These are phyloP conservation scores for Spergularia bocconei DNA, from an alignment of 148 eudicot species.

Conservation along the genomic window DNA sequence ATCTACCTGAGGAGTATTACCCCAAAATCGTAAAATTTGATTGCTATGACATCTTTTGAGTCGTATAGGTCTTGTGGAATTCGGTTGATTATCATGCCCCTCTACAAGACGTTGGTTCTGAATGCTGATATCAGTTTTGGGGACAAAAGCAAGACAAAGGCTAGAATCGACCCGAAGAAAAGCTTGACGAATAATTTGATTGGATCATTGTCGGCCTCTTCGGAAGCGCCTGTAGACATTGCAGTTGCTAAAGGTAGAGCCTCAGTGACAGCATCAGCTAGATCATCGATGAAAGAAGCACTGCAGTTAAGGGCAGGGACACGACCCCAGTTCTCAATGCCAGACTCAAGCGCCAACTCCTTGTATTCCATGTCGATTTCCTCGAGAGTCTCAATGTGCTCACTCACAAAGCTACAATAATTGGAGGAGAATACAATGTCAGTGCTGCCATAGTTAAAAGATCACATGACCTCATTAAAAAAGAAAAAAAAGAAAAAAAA, in stretches of 20 bases:
- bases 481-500: background rate
- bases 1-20: background rate
- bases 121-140: slow-evolving; percentile 52
- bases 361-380: slow-evolving; percentile 98
- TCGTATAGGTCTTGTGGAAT: slow-evolving; percentile 9
- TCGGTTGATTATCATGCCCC: background rate
- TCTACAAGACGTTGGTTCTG: slow-evolving; percentile 32
- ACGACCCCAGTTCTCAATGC: slow-evolving; percentile 93
- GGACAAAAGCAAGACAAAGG: slow-evolving; percentile 71
- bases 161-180: slow-evolving; percentile 78
- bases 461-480: too few relatives aligned
- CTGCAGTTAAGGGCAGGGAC: slow-evolving; percentile 98
- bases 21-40: background rate
- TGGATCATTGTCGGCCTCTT: slow-evolving; percentile 44
- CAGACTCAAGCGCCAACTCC: slow-evolving; percentile 85
- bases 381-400: slow-evolving; percentile 96
- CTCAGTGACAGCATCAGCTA: slow-evolving; percentile 94
- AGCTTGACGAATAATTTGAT: slow-evolving; percentile 48
- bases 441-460: background rate
- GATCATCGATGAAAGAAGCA: slow-evolving; percentile 69
- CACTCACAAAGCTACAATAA: slow-evolving; percentile 79
- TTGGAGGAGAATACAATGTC: background rate
- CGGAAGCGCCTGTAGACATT: slow-evolving; percentile 33
- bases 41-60: background rate
- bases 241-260: slow-evolving; percentile 80